Evolutionary conservation across 805 yeast genomes (phyloP), one percentile per base, ranked within the genome.

Genomic region (Lipomyces chichibuensis): DNA sequence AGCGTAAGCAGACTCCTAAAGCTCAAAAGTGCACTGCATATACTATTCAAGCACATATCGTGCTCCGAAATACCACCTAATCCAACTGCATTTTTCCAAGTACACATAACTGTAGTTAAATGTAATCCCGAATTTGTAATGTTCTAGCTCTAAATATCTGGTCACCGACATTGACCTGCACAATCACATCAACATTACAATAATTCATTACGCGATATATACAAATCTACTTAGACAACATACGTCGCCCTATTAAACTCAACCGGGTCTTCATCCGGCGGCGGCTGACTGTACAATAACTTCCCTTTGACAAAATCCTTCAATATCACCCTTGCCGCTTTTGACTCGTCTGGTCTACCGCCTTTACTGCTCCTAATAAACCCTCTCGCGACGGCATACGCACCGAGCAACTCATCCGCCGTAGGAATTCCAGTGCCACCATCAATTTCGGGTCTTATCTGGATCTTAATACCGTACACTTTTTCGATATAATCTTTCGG

Each of bases 261-360:
- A 14, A 86, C 88, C 61, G 85, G 88, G 3, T 80, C 87, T 25
- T 83, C 76, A 57, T 80, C 81, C 63, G 98, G 98, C 52, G 99
- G 99, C 17, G 98, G 97, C 70, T 87, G 88, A 54, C 91, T 88
- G 76, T 84, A 93, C 59, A 92, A 81, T 65, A 95, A 81, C 77
- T 92, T 93, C 71, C 98, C 99, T 77, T 86, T 91, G 33, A 96
- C 98, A 74, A 92, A 95, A 78, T 95, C 99, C 79, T 95, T 95
- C 76, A 95, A 83, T 63, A 95, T 86, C 73, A 91, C 90, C 77
- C 99, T 85, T 54, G 97, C 88, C 14, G 99, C 97, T 78, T 99
- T 85, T 55, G 96, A 87, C 77, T 92, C 96, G 81, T 95, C 99
- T 2, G 99, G 98, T 72, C 92, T 87, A 75, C 98, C 98, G 76